Conservation (phyloP, 2,329 filamentous ascomycete genomes). For the Verticillium klebahnii region DNA sequence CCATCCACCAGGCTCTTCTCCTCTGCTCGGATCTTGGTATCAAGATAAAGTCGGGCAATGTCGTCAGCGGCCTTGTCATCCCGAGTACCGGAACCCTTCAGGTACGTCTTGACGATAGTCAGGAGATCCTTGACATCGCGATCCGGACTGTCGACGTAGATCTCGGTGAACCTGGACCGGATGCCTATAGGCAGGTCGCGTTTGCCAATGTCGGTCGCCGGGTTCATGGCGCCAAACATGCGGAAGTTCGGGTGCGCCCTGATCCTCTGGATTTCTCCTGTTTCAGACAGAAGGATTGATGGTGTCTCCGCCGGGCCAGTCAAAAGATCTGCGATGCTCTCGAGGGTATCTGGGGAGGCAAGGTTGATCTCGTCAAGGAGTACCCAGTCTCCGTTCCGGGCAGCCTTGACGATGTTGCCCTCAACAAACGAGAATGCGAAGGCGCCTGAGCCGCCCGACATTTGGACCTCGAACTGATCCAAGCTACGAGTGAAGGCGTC, state of each 20-base stretch:
- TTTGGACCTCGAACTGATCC: constrained; percentile 74
- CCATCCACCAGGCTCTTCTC: constrained; percentile 88
- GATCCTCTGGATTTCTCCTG: constrained; percentile 86
- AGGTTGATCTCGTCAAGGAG: constrained; percentile 96
- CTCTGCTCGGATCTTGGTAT: constrained; percentile 76
- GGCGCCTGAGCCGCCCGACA: constrained; percentile 64
- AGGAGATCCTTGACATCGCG: constrained; percentile 80
- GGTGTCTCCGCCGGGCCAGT: constrained; percentile 67
- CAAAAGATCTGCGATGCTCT: constrained; percentile 87
- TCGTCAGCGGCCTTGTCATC: constrained; percentile 73
- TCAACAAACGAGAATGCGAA: constrained; percentile 97
- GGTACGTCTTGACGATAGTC: constrained; percentile 82
- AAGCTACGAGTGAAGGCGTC: constrained; percentile 70
- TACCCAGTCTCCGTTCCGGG: constrained; percentile 94
- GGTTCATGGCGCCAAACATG: constrained; percentile 98
- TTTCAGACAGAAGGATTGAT: constrained; percentile 86
- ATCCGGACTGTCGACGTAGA: constrained; percentile 91
- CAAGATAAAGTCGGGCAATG: constrained; percentile 81
- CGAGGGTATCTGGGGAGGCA: constrained; percentile 88
- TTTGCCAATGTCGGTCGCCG: constrained; percentile 95
- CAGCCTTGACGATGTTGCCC: constrained; percentile 93
- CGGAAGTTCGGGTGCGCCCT: constrained; percentile 88
- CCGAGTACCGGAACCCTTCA: constrained; percentile 66
- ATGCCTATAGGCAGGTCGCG: constrained; percentile 86
- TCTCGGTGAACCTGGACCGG: constrained; percentile 87